Conservation (phyloP, 139 green algal species). For the Tetraselmis chui region DNA sequence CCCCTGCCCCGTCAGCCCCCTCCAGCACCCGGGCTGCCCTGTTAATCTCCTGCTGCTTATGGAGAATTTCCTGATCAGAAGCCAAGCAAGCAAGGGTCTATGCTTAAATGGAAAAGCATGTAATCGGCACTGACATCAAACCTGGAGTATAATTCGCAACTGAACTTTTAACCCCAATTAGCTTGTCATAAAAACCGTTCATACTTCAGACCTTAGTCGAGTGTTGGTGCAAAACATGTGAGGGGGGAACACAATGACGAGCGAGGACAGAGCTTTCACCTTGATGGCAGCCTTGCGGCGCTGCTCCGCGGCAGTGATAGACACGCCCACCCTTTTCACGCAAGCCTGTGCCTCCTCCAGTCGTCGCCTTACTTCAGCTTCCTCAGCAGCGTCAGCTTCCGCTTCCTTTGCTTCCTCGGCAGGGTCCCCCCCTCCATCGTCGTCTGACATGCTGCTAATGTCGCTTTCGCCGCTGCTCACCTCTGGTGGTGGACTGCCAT, state of each 20-base stretch:
- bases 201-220: no score
- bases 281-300: background rate
- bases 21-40: background rate
- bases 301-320: background rate
- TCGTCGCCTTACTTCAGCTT: background rate
- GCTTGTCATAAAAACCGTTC: no score
- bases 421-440: background rate
- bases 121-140: no score
- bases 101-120: no score
- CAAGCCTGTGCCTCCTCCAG: background rate
- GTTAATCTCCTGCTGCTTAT: background rate
- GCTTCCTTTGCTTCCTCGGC: background rate
- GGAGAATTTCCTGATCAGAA: background rate
- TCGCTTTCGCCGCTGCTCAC: background rate
- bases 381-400: background rate
- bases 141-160: no score
- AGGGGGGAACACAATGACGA: no score
- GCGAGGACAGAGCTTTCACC: background rate
- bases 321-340: background rate
- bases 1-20: background rate
- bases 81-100: no score
- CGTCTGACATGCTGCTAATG: background rate
- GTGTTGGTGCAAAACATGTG: no score
- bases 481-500: background rate
- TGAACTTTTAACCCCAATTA: no score